Base-by-base conservation (phyloP, 2,329 filamentous ascomycete species). In the Cyclaneusma minus region DNA sequence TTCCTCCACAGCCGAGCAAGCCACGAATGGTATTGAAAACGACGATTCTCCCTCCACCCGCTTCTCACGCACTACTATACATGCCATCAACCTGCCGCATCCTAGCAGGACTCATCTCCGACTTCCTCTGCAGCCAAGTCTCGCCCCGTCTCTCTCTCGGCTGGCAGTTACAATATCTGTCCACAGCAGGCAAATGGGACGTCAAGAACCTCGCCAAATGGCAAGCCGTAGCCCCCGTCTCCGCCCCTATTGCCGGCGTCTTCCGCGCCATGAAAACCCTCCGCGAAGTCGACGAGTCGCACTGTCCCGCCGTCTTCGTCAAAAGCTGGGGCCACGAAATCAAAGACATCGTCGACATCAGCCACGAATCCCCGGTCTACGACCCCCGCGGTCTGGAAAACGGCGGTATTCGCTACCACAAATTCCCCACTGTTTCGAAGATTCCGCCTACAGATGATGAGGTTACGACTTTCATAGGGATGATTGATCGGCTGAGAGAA, bases 201-300 rank as follows among this genome's bases (percentile, higher is more conserved):
- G 83, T 95, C 38, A 95, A 95, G 55, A 95, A 95, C 43, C 62
- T 94, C 7, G 72, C 68, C 32, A 95, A 95, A 47, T 95, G 87
- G 87, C 68, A 81, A 48, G 71, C 70, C 11, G 78, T 91, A 1
- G 52, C 58, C 2, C 79, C 84, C 0, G 80, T 92, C 2, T 91
- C 81, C 0, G 62, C 66, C 2, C 72, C 76, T 3, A 89, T 95
- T 32, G 80, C 67, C 0, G 69, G 70, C 9, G 60, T 84, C 4
- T 94, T 94, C 47, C 72, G 81, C 14, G 85, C 83, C 3, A 78
- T 94, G 64, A 94, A 95, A 53, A 95, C 89, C 0, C 64, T 95
- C 12, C 71, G 87, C 17, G 84, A 94, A 50, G 79, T 84, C 2
- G 87, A 95, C 43, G 73, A 84, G 15, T 58, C 65, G 18, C 87